Percentiles rank a stretch among this genome's conserved stretches.
phyloP scores from a whole-genome alignment of 768 basidiomycete species.

The Phanerochaete sordida region DNA sequence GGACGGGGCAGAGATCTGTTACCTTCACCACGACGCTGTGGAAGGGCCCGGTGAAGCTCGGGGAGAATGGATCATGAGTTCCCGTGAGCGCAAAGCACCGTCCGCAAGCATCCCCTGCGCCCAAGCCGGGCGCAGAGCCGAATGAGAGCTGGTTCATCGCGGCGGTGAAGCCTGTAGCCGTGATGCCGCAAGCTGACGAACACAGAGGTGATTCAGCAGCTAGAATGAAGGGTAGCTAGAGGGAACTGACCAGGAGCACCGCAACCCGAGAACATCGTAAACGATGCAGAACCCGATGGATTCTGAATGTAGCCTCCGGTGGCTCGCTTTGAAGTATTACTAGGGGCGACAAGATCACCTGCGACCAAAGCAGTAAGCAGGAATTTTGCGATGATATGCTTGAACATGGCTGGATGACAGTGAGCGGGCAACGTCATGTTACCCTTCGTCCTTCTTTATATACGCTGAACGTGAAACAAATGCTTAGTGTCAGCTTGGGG shows the following conservation, averaged over 20 bases:
- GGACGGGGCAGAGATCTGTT: constrained; percentile 41
- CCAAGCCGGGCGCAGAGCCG: constrained; percentile 44
- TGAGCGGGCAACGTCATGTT: too few species aligned
- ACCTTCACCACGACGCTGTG: constrained; percentile 51
- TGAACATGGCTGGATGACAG: background rate
- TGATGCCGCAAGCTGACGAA: constrained; percentile 47
- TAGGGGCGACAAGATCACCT: background rate
- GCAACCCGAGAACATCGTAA: constrained; percentile 55
- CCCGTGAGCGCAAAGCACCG: constrained; percentile 57
- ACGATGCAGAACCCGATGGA: constrained; percentile 50
- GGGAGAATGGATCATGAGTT: constrained; percentile 48
- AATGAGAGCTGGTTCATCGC: constrained; percentile 58
- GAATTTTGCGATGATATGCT: background rate
- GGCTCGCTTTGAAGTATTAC: constrained; percentile 22
- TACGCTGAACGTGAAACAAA: too few species aligned
- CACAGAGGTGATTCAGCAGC: too few species aligned
- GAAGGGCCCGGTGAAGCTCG: constrained; percentile 47
- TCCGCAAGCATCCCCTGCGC: constrained; percentile 58
- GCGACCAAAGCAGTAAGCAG: background rate
- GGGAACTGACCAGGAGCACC: constrained; percentile 47
- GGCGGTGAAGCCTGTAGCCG: constrained; percentile 48
- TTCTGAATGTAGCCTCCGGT: constrained; percentile 53
- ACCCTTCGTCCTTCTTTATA: too few species aligned
- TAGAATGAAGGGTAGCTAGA: too few species aligned
- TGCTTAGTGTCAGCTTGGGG: too few species aligned